Base-by-base conservation (phyloP, 441 rosid species). In the Jatropha multifida region DNA sequence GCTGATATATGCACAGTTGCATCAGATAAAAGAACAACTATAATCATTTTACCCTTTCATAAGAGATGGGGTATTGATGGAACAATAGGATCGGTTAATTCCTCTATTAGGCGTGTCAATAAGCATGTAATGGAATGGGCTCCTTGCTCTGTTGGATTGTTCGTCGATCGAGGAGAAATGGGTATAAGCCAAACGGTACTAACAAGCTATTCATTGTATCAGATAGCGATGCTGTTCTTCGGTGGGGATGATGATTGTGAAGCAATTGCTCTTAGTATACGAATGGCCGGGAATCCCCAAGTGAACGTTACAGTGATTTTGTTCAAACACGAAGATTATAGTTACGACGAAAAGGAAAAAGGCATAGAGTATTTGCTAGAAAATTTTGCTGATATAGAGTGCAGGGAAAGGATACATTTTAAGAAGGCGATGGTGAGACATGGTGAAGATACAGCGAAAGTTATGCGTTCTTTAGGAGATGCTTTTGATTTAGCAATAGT, bases 221-320 rank as follows among this genome's bases (percentile, higher is more conserved):
- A 78, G n/a, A 71, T 83, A 0, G 78, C 71, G 0, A 58, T 77
- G 62, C 76, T 83, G 59, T 80, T 83, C 77, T 78, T 80, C 3
- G 83, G 86, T 1, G 83, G 86, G 17, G 80, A 79, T 1, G 86
- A 83, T 56, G 86, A 83, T 40, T 7, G 83, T 13, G 84, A 83
- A 52, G 83, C 86, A 11, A 54, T 80, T 14, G 86, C 83, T 1
- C 70, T 80, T 13, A 78, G 75, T 2, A 3, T 68, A 20, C 77
- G 78, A 26, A 76, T 83, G 78, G 73, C 68, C 2, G 66, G 51
- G 3, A 54, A 74, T 49, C 75, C 74, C 5, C 46, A 65, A 1
- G 71, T 54, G 5, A 48, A 20, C n/a, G 64, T 65, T 65, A 37
- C 67, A 14, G 42, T 85, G 15, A 38, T 74, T 17, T 37, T 73